Evolutionary conservation across 192 early-diverging fungal genomes (phyloP).

Genomic region (Endogone sp.): DNA sequence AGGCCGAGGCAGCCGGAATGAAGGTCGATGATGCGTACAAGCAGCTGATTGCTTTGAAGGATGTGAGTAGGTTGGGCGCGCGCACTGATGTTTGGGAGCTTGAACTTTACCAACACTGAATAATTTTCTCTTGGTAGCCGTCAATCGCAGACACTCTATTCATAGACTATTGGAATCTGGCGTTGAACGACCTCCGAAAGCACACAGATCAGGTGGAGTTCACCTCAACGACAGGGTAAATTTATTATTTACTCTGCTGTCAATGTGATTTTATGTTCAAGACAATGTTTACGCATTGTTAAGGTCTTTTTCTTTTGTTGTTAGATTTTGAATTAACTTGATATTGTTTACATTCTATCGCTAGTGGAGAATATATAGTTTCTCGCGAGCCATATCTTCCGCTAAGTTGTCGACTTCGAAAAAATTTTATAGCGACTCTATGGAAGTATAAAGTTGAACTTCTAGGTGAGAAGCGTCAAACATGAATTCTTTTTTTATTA

Average conservation of each 20-base stretch:
- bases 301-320: background rate
- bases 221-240: constrained; percentile 5
- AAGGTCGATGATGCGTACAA: constrained; percentile 15
- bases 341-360: background rate
- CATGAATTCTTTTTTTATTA: too few relatives aligned
- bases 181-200: constrained; percentile 16
- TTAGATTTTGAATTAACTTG: background rate
- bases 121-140: constrained; percentile 10
- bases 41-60: constrained; percentile 15
- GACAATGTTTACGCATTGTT: background rate
- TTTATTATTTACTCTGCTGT: too few relatives aligned
- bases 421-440: constrained; percentile 14
- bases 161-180: constrained; percentile 29
- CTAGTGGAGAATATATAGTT: constrained; percentile 21
- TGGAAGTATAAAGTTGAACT: constrained; percentile 28
- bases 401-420: constrained; percentile 24
- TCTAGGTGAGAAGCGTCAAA: constrained; percentile 1
- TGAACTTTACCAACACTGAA: too few relatives aligned
- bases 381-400: constrained; percentile 20
- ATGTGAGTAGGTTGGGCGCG: too few relatives aligned
- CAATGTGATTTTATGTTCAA: background rate
- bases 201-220: constrained; percentile 6
- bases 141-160: constrained; percentile 28
- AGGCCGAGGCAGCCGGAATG: constrained; percentile 8
- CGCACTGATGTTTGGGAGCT: too few relatives aligned